These are phyloP conservation scores for Dillenia turbinata DNA, from an alignment of 164 flowering plant species.

Conservation along the genomic window DNA sequence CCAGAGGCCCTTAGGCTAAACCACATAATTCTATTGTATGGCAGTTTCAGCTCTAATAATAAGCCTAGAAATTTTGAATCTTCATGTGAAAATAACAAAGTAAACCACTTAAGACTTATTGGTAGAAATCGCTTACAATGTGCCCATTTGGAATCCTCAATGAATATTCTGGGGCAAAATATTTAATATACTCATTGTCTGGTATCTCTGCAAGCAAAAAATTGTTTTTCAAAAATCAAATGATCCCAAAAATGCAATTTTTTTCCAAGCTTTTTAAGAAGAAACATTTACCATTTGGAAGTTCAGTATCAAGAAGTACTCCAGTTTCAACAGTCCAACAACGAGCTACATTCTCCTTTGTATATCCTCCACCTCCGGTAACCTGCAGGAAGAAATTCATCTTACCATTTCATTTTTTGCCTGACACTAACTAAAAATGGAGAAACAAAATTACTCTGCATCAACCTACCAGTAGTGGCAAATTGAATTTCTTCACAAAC, in stretches of 20 bases:
- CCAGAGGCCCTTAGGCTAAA: too few species aligned
- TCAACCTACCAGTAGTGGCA: conserved; percentile 80
- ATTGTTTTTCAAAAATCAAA: neutral
- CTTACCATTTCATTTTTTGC: too few species aligned
- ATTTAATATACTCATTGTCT: conserved; percentile 81
- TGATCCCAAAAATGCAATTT: too few species aligned
- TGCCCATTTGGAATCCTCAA: conserved; percentile 74
- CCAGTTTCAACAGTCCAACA: conserved; percentile 99
- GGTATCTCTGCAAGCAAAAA: conserved; percentile 79
- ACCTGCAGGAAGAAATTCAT: conserved; percentile 45
- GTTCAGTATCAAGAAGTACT: conserved; percentile 81
- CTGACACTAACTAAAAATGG: too few species aligned
- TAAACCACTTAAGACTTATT: neutral
- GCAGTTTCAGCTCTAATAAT: too few species aligned
- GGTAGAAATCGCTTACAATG: conserved; percentile 44
- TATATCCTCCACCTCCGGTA: conserved; percentile 99
- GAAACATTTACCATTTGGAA: conserved; percentile 69
- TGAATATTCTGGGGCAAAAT: conserved; percentile 80
- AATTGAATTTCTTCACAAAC: conserved; percentile 87
- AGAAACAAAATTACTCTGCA: neutral
- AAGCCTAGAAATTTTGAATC: too few species aligned
- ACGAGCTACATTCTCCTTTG: conserved; percentile 96
- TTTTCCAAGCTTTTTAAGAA: neutral
- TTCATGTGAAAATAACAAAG: too few species aligned
- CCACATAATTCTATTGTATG: too few species aligned